Conservation (phyloP, 2,329 filamentous ascomycete genomes). For the Phaeosphaeria sp. region DNA sequence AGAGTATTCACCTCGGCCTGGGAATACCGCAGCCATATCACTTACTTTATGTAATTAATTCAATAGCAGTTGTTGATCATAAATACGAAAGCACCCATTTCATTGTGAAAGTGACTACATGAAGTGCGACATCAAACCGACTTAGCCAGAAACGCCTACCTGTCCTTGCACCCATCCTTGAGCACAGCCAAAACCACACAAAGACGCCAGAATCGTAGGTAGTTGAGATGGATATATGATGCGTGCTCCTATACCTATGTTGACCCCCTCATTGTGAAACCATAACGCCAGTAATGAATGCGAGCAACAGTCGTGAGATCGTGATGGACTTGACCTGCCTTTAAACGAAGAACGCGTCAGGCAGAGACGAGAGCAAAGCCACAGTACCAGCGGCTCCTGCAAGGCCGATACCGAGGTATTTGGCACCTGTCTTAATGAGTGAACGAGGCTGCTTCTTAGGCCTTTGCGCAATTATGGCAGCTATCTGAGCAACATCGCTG, state of each 20-base stretch:
- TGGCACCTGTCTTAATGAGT: constrained; percentile 19
- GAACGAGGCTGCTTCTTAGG: constrained; percentile 28
- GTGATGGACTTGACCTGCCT: neutral
- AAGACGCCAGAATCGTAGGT: constrained; percentile 1
- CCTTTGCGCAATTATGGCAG: constrained; percentile 19
- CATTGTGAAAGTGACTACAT: neutral
- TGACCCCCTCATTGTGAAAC: neutral
- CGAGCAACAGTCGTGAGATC: neutral
- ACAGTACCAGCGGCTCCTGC: constrained; percentile 27
- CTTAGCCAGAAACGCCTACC: neutral
- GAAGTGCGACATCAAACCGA: neutral
- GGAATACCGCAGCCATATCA: too few species aligned
- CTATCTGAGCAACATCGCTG: constrained; percentile 9
- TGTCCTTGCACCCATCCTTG: neutral
- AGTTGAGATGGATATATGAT: constrained; percentile 5
- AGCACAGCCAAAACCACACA: neutral
- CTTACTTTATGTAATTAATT: too few species aligned
- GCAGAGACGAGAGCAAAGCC: constrained; percentile 27
- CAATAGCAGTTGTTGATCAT: neutral
- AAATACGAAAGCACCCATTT: neutral
- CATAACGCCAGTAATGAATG: neutral
- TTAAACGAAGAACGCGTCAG: constrained; percentile 26
- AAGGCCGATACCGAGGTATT: constrained; percentile 18
- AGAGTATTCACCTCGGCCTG: too few species aligned
- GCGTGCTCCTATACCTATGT: neutral